Conservation (phyloP, 495 filamentous ascomycete species). For the Hypoxylon crocopeplum region DNA sequence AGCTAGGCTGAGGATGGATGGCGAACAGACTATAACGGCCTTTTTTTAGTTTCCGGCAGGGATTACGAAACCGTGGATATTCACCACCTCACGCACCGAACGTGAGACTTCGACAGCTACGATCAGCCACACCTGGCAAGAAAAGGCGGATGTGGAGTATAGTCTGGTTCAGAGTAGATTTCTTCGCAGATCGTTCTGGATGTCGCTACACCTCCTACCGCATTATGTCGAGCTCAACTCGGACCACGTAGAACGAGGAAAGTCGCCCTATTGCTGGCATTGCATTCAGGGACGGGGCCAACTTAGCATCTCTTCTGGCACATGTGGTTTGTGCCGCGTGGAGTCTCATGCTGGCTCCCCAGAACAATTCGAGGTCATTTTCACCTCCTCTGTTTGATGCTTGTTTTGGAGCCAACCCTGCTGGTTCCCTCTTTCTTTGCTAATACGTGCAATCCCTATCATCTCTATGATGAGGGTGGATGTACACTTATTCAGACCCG, state of each 20-base stretch:
- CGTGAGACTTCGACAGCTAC: slow-evolving; percentile 25
- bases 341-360: slow-evolving; percentile 33
- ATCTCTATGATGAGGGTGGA: slow-evolving; percentile 12
- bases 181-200: slow-evolving; percentile 36
- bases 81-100: slow-evolving; percentile 28
- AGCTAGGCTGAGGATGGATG: slow-evolving; percentile 11
- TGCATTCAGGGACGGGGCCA: slow-evolving; percentile 26
- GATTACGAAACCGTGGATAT: slow-evolving; percentile 41
- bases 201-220: slow-evolving; percentile 8
- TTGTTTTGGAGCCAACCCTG: slow-evolving; percentile 54
- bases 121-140: slow-evolving; percentile 24
- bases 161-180: slow-evolving; percentile 8
- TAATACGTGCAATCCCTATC: not conserved
- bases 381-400: slow-evolving; percentile 53
- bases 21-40: slow-evolving; percentile 30
- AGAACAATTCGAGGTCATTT: slow-evolving; percentile 35
- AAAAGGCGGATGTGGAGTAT: slow-evolving; percentile 29
- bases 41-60: slow-evolving; percentile 38
- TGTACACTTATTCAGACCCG: slow-evolving; percentile 9
- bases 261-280: slow-evolving; percentile 12
- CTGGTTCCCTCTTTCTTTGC: slow-evolving; percentile 42
- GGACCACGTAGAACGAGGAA: slow-evolving; percentile 17
- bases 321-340: slow-evolving; percentile 32
- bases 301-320: slow-evolving; percentile 24
- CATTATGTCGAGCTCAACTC: slow-evolving; percentile 14